Evolutionary conservation across 2,329 filamentous ascomycete species (phyloP).

Genomic region (Alternaria alternata): DNA sequence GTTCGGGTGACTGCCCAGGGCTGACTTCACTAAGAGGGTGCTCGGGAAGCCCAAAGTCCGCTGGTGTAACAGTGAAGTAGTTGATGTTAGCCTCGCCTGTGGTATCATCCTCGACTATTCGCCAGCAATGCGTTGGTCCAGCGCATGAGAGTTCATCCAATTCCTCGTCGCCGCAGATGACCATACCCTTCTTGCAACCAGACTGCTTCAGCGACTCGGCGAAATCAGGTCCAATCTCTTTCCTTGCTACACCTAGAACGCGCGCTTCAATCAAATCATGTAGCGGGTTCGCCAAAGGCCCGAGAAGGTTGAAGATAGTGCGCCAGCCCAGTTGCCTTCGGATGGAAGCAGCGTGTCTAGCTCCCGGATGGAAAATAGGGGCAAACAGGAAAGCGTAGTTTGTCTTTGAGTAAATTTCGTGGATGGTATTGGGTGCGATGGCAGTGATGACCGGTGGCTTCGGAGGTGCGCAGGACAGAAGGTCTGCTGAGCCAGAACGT

Average conservation of each 20-base stretch:
- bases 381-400: conserved; percentile 98
- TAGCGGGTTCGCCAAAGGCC: conserved; percentile 89
- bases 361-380: conserved; percentile 94
- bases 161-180: conserved; percentile 94
- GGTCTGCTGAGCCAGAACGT: conserved; percentile 92
- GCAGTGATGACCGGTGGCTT: conserved; percentile 76
- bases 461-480: conserved; percentile 78
- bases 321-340: conserved; percentile 89
- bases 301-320: conserved; percentile 97
- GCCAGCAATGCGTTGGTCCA: conserved; percentile 89
- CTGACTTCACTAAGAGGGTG: conserved; percentile 82
- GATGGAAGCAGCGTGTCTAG: conserved; percentile 86
- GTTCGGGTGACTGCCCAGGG: conserved; percentile 81
- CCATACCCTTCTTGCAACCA: conserved; percentile 81
- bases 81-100: conserved; percentile 67
- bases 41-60: conserved; percentile 83
- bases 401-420: conserved; percentile 75
- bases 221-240: conserved; percentile 87
- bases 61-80: conserved; percentile 78
- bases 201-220: conserved; percentile 80
- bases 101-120: conserved; percentile 63
- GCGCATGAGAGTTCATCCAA: conserved; percentile 96
- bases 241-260: conserved; percentile 89
- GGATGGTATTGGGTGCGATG: conserved; percentile 75
- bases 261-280: conserved; percentile 82